Evolutionary conservation across 2,329 filamentous ascomycete species (phyloP).

Genomic region (Calonectria hawksworthii): DNA sequence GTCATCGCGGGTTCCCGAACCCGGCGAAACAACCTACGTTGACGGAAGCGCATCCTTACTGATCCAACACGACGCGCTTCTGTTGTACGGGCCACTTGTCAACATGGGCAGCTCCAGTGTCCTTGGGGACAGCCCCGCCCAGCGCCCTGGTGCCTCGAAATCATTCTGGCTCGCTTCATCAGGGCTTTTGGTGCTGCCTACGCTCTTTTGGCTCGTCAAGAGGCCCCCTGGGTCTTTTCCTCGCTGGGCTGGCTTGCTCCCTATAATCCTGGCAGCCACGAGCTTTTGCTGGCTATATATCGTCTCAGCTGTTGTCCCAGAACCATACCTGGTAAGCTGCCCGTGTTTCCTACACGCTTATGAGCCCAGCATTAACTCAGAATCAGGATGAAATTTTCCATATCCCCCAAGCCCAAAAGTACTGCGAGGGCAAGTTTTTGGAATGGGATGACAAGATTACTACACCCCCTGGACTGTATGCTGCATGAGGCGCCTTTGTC

Average conservation of each 20-base stretch:
- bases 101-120: constrained; percentile 35
- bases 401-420: constrained; percentile 90
- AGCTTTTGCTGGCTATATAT: constrained; percentile 40
- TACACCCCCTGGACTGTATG: constrained; percentile 88
- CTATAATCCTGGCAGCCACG: constrained; percentile 31
- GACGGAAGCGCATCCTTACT: neutral
- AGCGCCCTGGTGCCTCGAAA: constrained; percentile 8
- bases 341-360: no score
- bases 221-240: constrained; percentile 1
- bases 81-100: constrained; percentile 42
- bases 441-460: constrained; percentile 98
- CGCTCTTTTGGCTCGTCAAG: constrained; percentile 26
- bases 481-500: neutral
- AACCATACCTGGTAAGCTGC: constrained; percentile 66
- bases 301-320: constrained; percentile 56
- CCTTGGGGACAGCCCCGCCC: neutral
- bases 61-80: constrained; percentile 2
- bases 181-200: constrained; percentile 29
- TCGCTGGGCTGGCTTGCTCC: constrained; percentile 22
- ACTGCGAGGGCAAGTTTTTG: constrained; percentile 80
- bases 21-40: neutral
- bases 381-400: constrained; percentile 87
- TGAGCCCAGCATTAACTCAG: constrained; percentile 28
- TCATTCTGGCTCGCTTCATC: constrained; percentile 34
- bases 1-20: neutral